These are phyloP conservation scores for Pythium phragmiticola DNA, from an alignment of 352 stramenopile genomes.

Conservation along the genomic window DNA sequence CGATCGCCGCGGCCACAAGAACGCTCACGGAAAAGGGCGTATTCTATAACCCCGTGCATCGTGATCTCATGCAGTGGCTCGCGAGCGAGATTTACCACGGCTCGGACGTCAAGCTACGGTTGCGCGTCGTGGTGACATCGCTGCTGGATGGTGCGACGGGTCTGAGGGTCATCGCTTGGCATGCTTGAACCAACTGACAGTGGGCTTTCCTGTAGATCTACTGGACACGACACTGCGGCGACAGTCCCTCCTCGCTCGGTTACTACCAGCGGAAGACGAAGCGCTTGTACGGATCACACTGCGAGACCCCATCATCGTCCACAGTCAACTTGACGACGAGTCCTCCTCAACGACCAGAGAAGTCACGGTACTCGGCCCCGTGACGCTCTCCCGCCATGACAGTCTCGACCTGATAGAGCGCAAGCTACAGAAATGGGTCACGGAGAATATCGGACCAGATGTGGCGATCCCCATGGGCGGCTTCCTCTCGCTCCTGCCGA, in stretches of 20 bases:
- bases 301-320: constrained; percentile 42
- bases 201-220: constrained; percentile 36
- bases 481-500: constrained; percentile 52
- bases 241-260: constrained; percentile 43
- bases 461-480: constrained; percentile 36
- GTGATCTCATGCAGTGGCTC: constrained; percentile 49
- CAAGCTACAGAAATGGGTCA: constrained; percentile 56
- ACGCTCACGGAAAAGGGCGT: constrained; percentile 49
- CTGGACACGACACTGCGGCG: constrained; percentile 41
- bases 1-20: constrained; percentile 30
- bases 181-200: neutral
- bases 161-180: neutral
- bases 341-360: constrained; percentile 11
- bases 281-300: constrained; percentile 53
- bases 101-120: constrained; percentile 42
- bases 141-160: constrained; percentile 46
- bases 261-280: constrained; percentile 43
- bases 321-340: constrained; percentile 11
- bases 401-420: constrained; percentile 54
- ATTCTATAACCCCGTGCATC: constrained; percentile 66
- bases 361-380: constrained; percentile 42
- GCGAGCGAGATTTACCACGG: constrained; percentile 37
- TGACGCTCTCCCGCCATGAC: constrained; percentile 49
- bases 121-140: constrained; percentile 32
- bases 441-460: constrained; percentile 36